phyloP scores from a whole-genome alignment of 2,329 filamentous ascomycete genomes.

The Myriosclerotinia scirpicola region DNA sequence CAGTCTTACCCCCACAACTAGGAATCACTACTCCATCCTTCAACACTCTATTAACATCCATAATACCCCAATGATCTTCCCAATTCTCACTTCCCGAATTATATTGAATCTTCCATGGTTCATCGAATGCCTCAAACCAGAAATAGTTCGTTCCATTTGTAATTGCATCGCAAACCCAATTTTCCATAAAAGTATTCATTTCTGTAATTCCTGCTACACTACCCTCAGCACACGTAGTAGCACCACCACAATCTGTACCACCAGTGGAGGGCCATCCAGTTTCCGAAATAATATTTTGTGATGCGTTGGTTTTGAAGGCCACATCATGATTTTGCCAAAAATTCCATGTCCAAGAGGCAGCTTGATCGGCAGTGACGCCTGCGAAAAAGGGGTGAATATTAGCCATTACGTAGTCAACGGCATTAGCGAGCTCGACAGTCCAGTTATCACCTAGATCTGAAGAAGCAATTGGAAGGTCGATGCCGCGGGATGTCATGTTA shows the following conservation, averaged over 20 bases:
- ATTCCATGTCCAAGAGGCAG: slow-evolving; percentile 75
- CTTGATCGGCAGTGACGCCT: slow-evolving; percentile 65
- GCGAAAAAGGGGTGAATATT: slow-evolving; percentile 97
- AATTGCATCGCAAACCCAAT: slow-evolving; percentile 80
- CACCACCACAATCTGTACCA: slow-evolving; percentile 71
- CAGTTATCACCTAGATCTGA: slow-evolving; percentile 90
- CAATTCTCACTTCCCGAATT: slow-evolving; percentile 69
- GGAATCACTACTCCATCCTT: slow-evolving; percentile 85
- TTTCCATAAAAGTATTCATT: slow-evolving; percentile 82
- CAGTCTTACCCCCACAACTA: slow-evolving; percentile 70
- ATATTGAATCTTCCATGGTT: slow-evolving; percentile 86
- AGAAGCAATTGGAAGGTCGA: slow-evolving; percentile 75
- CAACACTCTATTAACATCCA: slow-evolving; percentile 81
- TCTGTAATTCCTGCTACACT: slow-evolving; percentile 76
- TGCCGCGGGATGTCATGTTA: slow-evolving; percentile 67
- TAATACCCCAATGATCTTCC: slow-evolving; percentile 95
- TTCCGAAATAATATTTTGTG: slow-evolving; percentile 80
- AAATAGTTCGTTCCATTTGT: slow-evolving; percentile 88
- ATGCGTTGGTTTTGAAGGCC: slow-evolving; percentile 56
- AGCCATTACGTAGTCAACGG: slow-evolving; percentile 88
- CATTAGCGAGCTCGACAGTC: slow-evolving; percentile 64
- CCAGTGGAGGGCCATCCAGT: slow-evolving; percentile 88
- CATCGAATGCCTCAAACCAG: slow-evolving; percentile 97
- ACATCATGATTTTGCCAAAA: slow-evolving; percentile 78
- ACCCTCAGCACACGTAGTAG: slow-evolving; percentile 59